A percentile compares a stretch with the other conserved stretches of the same genome.
Conservation (phyloP, 805 yeast genomes). For the Yarrowia keelungensis region DNA sequence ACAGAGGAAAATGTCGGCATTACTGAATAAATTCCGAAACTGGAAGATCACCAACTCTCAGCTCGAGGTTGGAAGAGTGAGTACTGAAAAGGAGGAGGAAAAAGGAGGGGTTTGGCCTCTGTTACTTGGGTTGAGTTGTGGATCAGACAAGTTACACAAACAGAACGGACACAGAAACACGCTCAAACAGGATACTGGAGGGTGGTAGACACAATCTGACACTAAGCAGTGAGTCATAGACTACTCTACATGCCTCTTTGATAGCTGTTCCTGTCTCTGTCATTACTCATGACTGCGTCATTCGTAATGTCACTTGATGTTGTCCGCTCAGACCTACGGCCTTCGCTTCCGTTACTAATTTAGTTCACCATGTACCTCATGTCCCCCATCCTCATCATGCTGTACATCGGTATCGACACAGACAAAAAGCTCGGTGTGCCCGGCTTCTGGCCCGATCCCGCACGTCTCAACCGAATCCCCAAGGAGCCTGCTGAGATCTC, state of each 20-base stretch:
- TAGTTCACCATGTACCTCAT: conserved; percentile 72
- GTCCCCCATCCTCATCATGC: conserved; percentile 91
- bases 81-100: neutral
- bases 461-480: conserved; percentile 87
- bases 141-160: conserved; percentile 5
- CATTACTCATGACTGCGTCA: too few relatives aligned
- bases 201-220: too few relatives aligned
- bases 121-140: too few relatives aligned
- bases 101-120: too few relatives aligned
- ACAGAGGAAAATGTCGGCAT: conserved; percentile 14
- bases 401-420: conserved; percentile 89
- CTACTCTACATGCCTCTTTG: too few relatives aligned
- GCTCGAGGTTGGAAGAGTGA: conserved; percentile 39
- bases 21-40: conserved; percentile 25
- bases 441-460: conserved; percentile 97
- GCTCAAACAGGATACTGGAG: too few relatives aligned
- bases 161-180: neutral
- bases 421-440: conserved; percentile 88
- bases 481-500: conserved; percentile 91
- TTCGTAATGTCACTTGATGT: neutral
- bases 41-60: conserved; percentile 34
- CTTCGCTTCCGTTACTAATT: neutral
- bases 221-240: too few relatives aligned
- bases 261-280: too few relatives aligned
- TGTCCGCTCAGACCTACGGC: too few relatives aligned